Evolutionary conservation across 805 yeast genomes (phyloP).

Genomic region (Candida railenensis): DNA sequence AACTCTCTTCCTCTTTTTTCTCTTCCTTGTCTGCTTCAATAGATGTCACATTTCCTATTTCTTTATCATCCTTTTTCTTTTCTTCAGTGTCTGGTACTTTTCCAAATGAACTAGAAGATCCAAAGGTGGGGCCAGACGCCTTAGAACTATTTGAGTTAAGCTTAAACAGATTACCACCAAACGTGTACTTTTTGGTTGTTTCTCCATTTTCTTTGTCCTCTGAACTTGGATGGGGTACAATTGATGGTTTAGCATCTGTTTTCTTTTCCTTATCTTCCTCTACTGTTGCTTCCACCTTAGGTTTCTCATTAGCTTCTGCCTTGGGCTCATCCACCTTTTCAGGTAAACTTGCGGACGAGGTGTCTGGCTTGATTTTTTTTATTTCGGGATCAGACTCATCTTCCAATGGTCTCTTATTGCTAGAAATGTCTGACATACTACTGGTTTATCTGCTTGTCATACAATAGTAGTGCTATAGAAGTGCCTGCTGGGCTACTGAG

Average conservation of each 20-base stretch:
- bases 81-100: background rate
- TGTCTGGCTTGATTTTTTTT: slow-evolving; percentile 3
- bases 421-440: slow-evolving; percentile 13
- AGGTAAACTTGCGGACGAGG: too few relatives aligned
- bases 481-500: too few relatives aligned
- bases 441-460: slow-evolving; percentile 7
- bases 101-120: slow-evolving; percentile 3
- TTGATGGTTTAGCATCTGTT: background rate
- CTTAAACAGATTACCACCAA: slow-evolving; percentile 11
- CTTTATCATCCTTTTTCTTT: background rate
- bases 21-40: slow-evolving; percentile 5
- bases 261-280: background rate
- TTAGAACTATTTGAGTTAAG: slow-evolving; percentile 12
- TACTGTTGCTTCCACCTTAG: background rate
- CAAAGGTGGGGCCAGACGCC: slow-evolving; percentile 5
- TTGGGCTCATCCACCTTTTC: background rate
- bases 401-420: slow-evolving; percentile 5
- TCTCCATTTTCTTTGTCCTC: background rate
- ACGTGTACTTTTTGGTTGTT: slow-evolving; percentile 1
- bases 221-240: background rate
- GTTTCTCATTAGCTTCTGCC: background rate
- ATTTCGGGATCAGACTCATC: background rate
- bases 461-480: too few relatives aligned
- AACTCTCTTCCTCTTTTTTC: background rate
- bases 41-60: too few relatives aligned